Base-by-base conservation (phyloP, 768 basidiomycete species). In the Rhodotorula paludigena region DNA sequence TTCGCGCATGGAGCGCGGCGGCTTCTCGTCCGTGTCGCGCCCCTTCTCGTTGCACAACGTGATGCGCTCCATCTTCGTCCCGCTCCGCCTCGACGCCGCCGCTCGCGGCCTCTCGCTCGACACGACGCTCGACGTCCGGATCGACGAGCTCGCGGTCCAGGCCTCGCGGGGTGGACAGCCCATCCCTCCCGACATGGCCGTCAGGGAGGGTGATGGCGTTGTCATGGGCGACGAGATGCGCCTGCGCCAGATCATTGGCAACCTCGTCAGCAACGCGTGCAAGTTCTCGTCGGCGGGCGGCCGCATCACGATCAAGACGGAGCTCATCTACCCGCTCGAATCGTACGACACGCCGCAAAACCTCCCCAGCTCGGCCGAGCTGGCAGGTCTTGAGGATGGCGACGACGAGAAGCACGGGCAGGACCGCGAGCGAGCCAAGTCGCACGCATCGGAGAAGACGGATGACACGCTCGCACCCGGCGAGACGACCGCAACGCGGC, bases 1-100 rank as follows among this genome's bases (percentile, higher is more conserved):
- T 85, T 88, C 76, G 44, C 77, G 79, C 12, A 78, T 81, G 88
- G 90, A 92, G 74, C 88, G 87, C 63, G 89, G 89, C 7, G 84
- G 85, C 9, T 94, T 96, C 73, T 77, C 80, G 12, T 80, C 79
- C 70, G 79, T 79, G 18, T 74, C 78, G 0, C 78, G 80, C 64
- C 82, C 83, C 1, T 83, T 82, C 77, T 77, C 81, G 32, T 79
- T 81, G 65, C 81, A 82, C 72, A 77, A 78, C 59, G 76, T 78
- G 28, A 79, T 82, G 61, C 78, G 79, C n/a, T 74, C 79, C 18
- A 80, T 81, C 51, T 77, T 81, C 33, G 73, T 79, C 5, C 78
- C 79, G 1, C 78, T 77, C 15, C 66, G 71, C 36, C 68, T 77
- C 64, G 72, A 74, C n/a, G 72, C 75, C 3, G 64, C 72, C 7